phyloP scores from a whole-genome alignment of 805 yeast genomes.

The Grigorovia transvaalensis region DNA sequence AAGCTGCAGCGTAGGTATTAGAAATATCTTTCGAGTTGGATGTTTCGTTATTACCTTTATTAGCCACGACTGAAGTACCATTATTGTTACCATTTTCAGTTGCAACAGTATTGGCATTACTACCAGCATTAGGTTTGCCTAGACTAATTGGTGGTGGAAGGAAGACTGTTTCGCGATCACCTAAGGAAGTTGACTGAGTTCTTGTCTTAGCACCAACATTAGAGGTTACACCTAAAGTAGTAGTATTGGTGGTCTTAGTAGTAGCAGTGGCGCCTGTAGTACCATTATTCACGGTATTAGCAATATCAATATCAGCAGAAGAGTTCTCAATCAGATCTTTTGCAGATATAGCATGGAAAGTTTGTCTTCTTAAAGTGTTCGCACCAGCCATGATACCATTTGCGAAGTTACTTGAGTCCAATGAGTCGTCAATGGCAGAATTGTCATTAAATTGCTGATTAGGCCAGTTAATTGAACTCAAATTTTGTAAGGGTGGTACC shows the following conservation, averaged over 20 bases:
- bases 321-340: constrained; percentile 10
- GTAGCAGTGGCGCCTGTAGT: not conserved
- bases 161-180: constrained; percentile 10
- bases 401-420: constrained; percentile 4
- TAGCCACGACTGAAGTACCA: constrained; percentile 20
- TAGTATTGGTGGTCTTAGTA: not conserved
- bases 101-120: not conserved
- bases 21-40: constrained; percentile 7
- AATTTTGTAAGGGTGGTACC: constrained; percentile 1
- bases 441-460: constrained; percentile 6
- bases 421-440: constrained; percentile 7
- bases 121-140: constrained; percentile 6
- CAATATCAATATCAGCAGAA: constrained; percentile 1
- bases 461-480: not conserved
- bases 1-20: constrained; percentile 23
- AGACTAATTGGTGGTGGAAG: constrained; percentile 2
- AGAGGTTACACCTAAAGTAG: constrained; percentile 5
- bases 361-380: constrained; percentile 24
- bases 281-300: not conserved
- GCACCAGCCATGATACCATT: constrained; percentile 5
- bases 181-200: constrained; percentile 23
- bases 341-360: constrained; percentile 24
- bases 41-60: constrained; percentile 1
- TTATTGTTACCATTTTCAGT: constrained; percentile 10
- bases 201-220: constrained; percentile 12